Percentiles rank a stretch among this genome's conserved stretches.
Evolutionary conservation across 208 protist species (phyloP).

Genomic region (Novymonas esmeraldas): DNA sequence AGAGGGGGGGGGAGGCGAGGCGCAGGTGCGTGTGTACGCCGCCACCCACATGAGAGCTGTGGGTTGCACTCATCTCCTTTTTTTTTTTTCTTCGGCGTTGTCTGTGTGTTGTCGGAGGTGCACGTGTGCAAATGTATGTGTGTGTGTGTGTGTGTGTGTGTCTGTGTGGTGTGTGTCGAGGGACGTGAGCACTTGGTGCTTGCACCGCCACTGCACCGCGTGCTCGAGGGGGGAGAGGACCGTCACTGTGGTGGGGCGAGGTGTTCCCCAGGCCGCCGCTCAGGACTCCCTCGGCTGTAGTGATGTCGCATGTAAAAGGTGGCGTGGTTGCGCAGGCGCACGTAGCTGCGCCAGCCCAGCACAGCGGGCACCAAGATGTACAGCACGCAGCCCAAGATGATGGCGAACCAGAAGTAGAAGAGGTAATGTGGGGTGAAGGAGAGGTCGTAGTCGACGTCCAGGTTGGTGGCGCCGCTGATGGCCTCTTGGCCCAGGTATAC

Average conservation of each 20-base stretch:
- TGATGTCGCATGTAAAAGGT: conserved; percentile 27
- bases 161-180: too few relatives aligned
- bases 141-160: neutral
- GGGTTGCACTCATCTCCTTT: too few relatives aligned
- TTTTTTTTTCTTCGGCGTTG: too few relatives aligned
- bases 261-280: conserved; percentile 9
- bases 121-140: neutral
- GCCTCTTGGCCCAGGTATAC: conserved; percentile 69
- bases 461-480: conserved; percentile 58
- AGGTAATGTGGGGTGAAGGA: conserved; percentile 54
- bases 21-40: too few relatives aligned
- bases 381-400: conserved; percentile 60
- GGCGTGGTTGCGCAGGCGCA: conserved; percentile 39
- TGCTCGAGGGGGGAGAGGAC: too few relatives aligned
- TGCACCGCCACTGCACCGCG: too few relatives aligned
- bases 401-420: conserved; percentile 75
- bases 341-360: conserved; percentile 57
- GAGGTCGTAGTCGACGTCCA: conserved; percentile 67
- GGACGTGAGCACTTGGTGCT: too few relatives aligned
- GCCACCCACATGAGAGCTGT: too few relatives aligned
- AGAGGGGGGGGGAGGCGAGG: too few relatives aligned
- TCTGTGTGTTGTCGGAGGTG: too few relatives aligned
- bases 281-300: conserved; percentile 8
- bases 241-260: neutral
- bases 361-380: conserved; percentile 60